Base-by-base conservation (phyloP, 2,329 filamentous ascomycete genomes). In the Penicillium sp. region DNA sequence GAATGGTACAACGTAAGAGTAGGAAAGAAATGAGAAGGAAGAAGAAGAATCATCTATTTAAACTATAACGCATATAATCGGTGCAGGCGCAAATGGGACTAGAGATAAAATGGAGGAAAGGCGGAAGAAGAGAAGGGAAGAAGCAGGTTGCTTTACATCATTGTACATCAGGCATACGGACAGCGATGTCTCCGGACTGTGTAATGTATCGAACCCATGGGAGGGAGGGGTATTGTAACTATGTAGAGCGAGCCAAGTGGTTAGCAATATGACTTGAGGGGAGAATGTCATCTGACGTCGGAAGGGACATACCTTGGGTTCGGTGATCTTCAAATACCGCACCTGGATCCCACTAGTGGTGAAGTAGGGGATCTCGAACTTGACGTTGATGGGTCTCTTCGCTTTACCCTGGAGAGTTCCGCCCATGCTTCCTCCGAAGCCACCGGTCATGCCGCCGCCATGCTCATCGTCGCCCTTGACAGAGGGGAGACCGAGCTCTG, bases 281-380 rank as follows among this genome's bases (percentile, higher is more conserved):
- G 15, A 35, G 7, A 6, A 19, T 8, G 11, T 8, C 19, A 47
- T 13, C 17, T 13, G 44, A 21, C 13, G 59, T 38, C 35, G 48
- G 21, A 17, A 3, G 4, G 30, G n/a, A 78, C 87, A 73, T 83
- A 97, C 94, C 92, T 99, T 99, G 51, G 95, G 95, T 81, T 99
- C 95, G 67, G 96, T 98, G 74, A 99, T 99, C 86, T 99, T 99
- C 78, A 99, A 81, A 78, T 99, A 99, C 73, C 95, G 88, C 72
- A 99, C 95, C 79, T 99, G 96, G 70, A 99, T 99, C 67, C 95
- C 95, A 81, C 91, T 96, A 3, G 96, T 99, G n/a, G 95, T 99
- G 77, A 99, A 99, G 81, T 99, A 99, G n/a, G 95, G 95, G 75
- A 99, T 99, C 83, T 99, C 95, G 77, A 99, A 99, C 83, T 99